Conservation (phyloP, 768 basidiomycete species). For the Calocybe cyanea region DNA sequence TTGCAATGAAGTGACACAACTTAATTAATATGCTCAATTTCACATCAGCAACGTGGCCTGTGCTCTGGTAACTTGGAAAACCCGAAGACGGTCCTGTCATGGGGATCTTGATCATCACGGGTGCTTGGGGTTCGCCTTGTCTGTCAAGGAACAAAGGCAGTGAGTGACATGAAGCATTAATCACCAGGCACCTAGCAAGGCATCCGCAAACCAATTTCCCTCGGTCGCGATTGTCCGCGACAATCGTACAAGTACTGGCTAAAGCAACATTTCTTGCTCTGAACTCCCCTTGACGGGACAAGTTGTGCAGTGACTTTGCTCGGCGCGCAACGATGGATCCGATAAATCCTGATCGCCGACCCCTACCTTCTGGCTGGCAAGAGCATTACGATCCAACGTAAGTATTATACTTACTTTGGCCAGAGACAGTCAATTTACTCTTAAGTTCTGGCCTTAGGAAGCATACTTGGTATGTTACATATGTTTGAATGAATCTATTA, state of each 20-base stretch:
- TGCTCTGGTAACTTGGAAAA: too few species aligned
- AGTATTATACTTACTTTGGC: constrained; percentile 2
- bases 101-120: too few species aligned
- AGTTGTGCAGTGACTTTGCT: not conserved
- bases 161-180: not conserved
- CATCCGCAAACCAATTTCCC: not conserved
- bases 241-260: not conserved
- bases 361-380: constrained; percentile 17
- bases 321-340: constrained; percentile 3
- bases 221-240: constrained; percentile 14
- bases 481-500: not conserved
- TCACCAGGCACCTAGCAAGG: constrained; percentile 1
- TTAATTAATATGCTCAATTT: too few species aligned
- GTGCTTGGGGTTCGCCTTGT: too few species aligned
- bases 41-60: too few species aligned
- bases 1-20: too few species aligned
- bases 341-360: constrained; percentile 17
- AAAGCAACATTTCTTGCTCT: not conserved
- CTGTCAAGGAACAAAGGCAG: too few species aligned
- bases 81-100: too few species aligned
- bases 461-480: constrained; percentile 6
- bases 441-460: not conserved
- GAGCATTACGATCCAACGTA: constrained; percentile 18
- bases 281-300: too few species aligned
- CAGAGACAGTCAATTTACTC: not conserved